Percentiles rank a stretch among this genome's conserved stretches.
Conservation (phyloP, 495 filamentous ascomycete species). For the Aspergillus nidulans region DNA sequence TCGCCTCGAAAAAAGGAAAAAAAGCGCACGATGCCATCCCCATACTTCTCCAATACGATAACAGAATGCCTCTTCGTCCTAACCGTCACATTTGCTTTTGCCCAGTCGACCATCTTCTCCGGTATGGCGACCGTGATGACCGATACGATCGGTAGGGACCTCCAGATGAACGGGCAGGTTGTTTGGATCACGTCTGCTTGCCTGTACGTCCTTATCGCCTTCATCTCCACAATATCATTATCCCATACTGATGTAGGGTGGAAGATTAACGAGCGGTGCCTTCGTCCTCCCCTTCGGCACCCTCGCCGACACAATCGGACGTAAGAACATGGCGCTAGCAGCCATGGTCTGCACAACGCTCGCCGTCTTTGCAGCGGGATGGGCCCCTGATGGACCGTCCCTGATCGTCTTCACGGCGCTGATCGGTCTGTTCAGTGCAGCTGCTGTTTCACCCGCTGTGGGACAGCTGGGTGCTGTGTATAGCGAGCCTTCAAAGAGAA, state of each 20-base stretch:
- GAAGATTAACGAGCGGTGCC: conserved; percentile 61
- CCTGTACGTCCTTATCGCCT: conserved; percentile 37
- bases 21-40: not conserved
- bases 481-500: conserved; percentile 53
- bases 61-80: conserved; percentile 65
- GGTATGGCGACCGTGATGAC: conserved; percentile 60
- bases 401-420: conserved; percentile 62
- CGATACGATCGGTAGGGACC: conserved; percentile 54
- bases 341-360: conserved; percentile 61
- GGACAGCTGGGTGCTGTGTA: conserved; percentile 65
- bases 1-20: not conserved
- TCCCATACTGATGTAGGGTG: no score
- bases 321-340: conserved; percentile 61
- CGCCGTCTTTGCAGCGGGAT: conserved; percentile 54
- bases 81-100: conserved; percentile 65
- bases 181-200: conserved; percentile 68
- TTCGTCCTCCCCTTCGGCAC: conserved; percentile 72
- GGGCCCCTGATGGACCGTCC: conserved; percentile 57
- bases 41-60: conserved; percentile 52
- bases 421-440: conserved; percentile 57
- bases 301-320: conserved; percentile 70
- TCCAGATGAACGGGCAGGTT: conserved; percentile 58
- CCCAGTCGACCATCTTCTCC: conserved; percentile 55
- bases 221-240: not conserved
- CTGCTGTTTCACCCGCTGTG: conserved; percentile 62